A percentile compares a stretch with the other conserved stretches of the same genome.
phyloP scores from a whole-genome alignment of 768 basidiomycete genomes.

The Tricholoma hemisulphureum region DNA sequence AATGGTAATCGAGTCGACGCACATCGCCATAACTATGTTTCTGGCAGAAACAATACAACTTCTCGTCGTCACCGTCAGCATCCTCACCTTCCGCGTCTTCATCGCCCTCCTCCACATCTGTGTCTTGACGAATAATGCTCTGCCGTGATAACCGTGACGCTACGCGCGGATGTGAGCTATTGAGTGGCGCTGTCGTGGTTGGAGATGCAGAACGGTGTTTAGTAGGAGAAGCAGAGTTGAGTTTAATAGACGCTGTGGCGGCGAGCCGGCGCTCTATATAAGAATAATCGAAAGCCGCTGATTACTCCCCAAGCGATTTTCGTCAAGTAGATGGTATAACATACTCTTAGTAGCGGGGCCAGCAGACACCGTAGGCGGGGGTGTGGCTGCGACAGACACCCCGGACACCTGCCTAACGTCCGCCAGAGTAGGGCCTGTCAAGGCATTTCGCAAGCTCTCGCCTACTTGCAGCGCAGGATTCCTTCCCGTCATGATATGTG shows the following conservation, averaged over 20 bases:
- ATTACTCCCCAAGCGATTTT: not conserved
- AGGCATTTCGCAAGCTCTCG: conserved; percentile 43
- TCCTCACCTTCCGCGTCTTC: conserved; percentile 42
- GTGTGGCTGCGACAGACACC: conserved; percentile 17
- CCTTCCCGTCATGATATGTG: conserved; percentile 2
- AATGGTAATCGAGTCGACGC: conserved; percentile 10
- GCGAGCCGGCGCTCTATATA: conserved; percentile 40
- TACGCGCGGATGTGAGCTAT: conserved; percentile 34
- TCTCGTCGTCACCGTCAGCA: conserved; percentile 46
- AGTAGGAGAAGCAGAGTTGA: conserved; percentile 35
- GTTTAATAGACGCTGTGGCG: conserved; percentile 41
- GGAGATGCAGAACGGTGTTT: conserved; percentile 46
- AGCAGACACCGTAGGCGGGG: conserved; percentile 16
- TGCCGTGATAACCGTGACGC: conserved; percentile 50
- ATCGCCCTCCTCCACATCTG: conserved; percentile 39
- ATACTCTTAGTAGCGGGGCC: conserved; percentile 42
- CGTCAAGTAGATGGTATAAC: conserved; percentile 9
- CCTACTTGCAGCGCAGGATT: conserved; percentile 39
- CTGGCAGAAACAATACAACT: conserved; percentile 52
- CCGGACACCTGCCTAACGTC: conserved; percentile 25
- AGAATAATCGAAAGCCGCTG: not conserved
- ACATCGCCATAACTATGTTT: conserved; percentile 53
- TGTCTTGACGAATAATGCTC: conserved; percentile 33
- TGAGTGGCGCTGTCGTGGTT: conserved; percentile 29
- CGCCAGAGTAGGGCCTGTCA: conserved; percentile 32